Evolutionary conservation across 352 stramenopile genomes (phyloP).

Genomic region (Phytophthora kernoviae): DNA sequence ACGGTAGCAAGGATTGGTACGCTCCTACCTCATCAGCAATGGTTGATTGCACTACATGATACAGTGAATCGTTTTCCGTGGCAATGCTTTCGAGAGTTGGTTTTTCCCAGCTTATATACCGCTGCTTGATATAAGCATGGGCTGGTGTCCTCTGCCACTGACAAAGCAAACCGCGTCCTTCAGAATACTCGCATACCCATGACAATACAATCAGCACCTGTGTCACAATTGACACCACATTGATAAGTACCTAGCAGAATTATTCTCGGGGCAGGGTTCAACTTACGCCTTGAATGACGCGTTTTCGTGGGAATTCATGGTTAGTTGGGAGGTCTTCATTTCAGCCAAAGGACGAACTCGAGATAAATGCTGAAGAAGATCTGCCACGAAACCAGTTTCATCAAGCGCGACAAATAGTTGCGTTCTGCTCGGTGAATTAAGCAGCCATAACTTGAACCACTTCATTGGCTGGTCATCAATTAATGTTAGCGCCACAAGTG

Average conservation of each 20-base stretch:
- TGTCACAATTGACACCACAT: neutral
- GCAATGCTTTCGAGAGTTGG: constrained; percentile 13
- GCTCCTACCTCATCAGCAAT: constrained; percentile 12
- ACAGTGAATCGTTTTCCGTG: constrained; percentile 45
- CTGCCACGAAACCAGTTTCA: constrained; percentile 39
- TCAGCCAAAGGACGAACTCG: constrained; percentile 36
- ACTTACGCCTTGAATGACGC: constrained; percentile 37
- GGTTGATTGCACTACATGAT: constrained; percentile 8
- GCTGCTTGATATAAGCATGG: constrained; percentile 31
- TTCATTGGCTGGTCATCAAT: constrained; percentile 32
- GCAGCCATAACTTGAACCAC: constrained; percentile 60
- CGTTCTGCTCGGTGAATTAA: constrained; percentile 34
- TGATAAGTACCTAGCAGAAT: neutral
- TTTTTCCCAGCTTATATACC: constrained; percentile 21
- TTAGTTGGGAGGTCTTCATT: constrained; percentile 3
- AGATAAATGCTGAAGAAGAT: constrained; percentile 51
- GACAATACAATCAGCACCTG: constrained; percentile 39
- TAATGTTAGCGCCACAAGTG: constrained; percentile 36
- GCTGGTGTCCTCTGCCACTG: constrained; percentile 29
- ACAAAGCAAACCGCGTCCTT: constrained; percentile 31
- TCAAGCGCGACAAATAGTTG: constrained; percentile 46
- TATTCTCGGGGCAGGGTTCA: neutral
- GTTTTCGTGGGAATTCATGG: constrained; percentile 24
- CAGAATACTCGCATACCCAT: constrained; percentile 32
- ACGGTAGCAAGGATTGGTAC: neutral